Conservation (phyloP, 306 rosid genomes). For the Castanea crenata region DNA sequence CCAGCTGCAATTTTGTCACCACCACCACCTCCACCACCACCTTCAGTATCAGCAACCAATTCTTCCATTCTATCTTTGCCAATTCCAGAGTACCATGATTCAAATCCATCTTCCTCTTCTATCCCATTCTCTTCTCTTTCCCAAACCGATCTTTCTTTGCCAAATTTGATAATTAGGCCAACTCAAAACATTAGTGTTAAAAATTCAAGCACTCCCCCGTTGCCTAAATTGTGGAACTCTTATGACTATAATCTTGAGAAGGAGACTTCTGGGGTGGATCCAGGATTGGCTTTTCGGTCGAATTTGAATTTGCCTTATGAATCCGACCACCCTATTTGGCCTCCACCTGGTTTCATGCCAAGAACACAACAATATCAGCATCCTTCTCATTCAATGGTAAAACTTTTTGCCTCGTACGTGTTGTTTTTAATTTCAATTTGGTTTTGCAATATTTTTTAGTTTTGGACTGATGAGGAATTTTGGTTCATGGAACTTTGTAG, state of each 20-base stretch:
- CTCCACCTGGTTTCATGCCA: conserved; percentile 37
- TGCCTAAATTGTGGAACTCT: conserved; percentile 40
- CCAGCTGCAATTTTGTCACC: conserved; percentile 6
- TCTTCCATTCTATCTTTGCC: conserved; percentile 37
- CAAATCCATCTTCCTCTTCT: conserved; percentile 36
- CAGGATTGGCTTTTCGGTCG: conserved; percentile 43
- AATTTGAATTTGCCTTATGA: conserved; percentile 38
- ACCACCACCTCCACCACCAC: conserved; percentile 27
- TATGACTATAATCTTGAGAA: conserved; percentile 38
- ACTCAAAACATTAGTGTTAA: conserved; percentile 28
- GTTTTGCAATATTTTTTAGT: not conserved
- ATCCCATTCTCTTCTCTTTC: conserved; percentile 31
- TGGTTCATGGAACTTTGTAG: conserved; percentile 40
- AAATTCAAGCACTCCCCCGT: conserved; percentile 29
- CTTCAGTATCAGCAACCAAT: conserved; percentile 34
- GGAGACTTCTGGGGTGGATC: conserved; percentile 33
- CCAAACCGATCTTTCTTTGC: conserved; percentile 25
- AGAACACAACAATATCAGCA: conserved; percentile 45
- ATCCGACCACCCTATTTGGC: conserved; percentile 37
- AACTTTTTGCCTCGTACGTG: not conserved
- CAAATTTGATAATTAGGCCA: conserved; percentile 33
- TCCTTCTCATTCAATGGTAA: conserved; percentile 52
- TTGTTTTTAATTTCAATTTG: not conserved
- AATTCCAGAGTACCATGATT: conserved; percentile 32
- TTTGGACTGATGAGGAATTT: not conserved